phyloP scores from a whole-genome alignment of 2,329 filamentous ascomycete genomes.

The Beauveria pseudobassiana region DNA sequence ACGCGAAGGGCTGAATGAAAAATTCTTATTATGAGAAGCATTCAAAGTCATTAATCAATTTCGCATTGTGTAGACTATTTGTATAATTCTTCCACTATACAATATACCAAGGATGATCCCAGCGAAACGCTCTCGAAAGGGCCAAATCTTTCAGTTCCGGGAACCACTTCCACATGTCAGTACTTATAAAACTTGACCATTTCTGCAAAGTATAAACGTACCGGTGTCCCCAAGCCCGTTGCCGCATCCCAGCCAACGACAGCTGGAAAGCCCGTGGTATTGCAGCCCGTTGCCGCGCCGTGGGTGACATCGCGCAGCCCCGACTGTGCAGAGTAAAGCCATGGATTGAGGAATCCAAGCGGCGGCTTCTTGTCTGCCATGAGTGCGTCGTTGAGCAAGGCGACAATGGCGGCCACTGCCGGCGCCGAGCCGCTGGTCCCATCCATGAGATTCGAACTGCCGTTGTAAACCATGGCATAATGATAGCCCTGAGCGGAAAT shows the following conservation, averaged over 20 bases:
- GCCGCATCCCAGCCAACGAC: conserved; percentile 18
- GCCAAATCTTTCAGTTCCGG: conserved; percentile 5
- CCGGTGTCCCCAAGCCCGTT: conserved; percentile 27
- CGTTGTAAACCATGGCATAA: conserved; percentile 23
- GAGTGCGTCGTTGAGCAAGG: conserved; percentile 58
- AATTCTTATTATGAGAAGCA: too few relatives aligned
- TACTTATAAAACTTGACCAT: too few relatives aligned
- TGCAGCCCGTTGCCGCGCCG: conserved; percentile 1
- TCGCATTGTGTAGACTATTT: background rate
- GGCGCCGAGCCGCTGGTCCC: conserved; percentile 48
- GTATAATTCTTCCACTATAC: background rate
- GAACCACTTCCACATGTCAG: conserved; percentile 3
- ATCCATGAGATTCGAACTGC: background rate
- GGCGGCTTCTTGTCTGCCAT: conserved; percentile 43
- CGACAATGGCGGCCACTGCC: conserved; percentile 53
- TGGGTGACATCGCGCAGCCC: conserved; percentile 14
- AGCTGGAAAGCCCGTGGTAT: conserved; percentile 1
- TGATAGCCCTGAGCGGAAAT: conserved; percentile 44
- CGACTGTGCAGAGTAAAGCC: conserved; percentile 37
- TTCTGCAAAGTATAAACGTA: background rate
- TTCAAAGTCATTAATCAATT: background rate
- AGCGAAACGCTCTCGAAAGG: background rate
- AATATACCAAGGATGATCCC: conserved; percentile 7
- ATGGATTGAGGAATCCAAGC: conserved; percentile 56
- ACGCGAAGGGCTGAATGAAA: too few relatives aligned